phyloP scores from a whole-genome alignment of 1,139 yeast species.

The Arxiozyma heterogenica region DNA sequence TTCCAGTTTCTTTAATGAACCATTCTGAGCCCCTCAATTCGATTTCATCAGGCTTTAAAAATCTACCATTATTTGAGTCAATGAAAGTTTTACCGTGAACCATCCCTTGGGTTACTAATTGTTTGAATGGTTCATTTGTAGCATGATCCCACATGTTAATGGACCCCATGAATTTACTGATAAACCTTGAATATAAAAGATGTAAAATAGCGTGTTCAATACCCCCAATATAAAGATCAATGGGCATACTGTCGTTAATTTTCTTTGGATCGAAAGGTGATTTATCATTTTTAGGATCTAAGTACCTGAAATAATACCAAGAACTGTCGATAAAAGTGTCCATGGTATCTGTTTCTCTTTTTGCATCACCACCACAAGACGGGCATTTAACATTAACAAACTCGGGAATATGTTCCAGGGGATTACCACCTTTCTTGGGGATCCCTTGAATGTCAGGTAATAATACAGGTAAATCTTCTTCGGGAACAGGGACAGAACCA shows the following conservation, averaged over 20 bases:
- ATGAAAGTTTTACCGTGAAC: slow-evolving; percentile 83
- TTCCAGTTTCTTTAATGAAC: slow-evolving; percentile 42
- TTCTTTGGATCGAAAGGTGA: slow-evolving; percentile 43
- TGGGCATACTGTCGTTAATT: slow-evolving; percentile 63
- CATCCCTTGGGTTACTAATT: slow-evolving; percentile 91
- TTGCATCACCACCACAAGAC: slow-evolving; percentile 63
- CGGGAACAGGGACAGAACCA: slow-evolving; percentile 89
- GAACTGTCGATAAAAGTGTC: slow-evolving; percentile 97
- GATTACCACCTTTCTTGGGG: slow-evolving; percentile 61
- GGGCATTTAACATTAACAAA: slow-evolving; percentile 77
- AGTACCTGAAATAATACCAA: slow-evolving; percentile 85
- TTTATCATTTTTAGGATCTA: slow-evolving; percentile 56
- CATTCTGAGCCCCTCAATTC: slow-evolving; percentile 38
- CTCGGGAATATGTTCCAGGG: slow-evolving; percentile 57
- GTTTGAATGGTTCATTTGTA: slow-evolving; percentile 64
- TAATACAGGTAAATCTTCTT: slow-evolving; percentile 67
- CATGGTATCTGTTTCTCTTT: slow-evolving; percentile 94
- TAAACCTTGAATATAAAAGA: slow-evolving; percentile 72
- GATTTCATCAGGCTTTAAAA: slow-evolving; percentile 68
- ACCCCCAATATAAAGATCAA: slow-evolving; percentile 88
- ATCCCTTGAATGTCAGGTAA: slow-evolving; percentile 53
- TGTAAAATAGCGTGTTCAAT: slow-evolving; percentile 95
- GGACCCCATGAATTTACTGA: slow-evolving; percentile 65
- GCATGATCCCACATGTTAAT: slow-evolving; percentile 50
- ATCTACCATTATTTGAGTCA: slow-evolving; percentile 65